Percentiles rank a stretch among this genome's conserved stretches.
phyloP scores from a whole-genome alignment of 139 green algal species.

The Ostreobium quekettii region DNA sequence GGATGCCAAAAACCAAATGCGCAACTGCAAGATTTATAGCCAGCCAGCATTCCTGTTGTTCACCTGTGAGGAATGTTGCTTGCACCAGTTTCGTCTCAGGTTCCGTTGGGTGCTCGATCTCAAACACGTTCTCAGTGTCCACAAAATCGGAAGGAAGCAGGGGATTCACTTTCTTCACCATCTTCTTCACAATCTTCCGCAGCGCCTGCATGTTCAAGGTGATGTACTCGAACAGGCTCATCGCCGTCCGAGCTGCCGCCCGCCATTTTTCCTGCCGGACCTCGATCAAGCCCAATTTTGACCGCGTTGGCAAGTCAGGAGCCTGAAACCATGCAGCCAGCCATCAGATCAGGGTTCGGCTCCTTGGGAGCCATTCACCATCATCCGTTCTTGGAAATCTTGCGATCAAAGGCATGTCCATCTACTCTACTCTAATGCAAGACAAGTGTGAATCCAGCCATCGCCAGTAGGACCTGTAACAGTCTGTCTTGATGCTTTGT shows the following conservation, averaged over 20 bases:
- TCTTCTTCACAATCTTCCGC: conserved; percentile 42
- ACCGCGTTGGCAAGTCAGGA: neutral
- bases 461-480: neutral
- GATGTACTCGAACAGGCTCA: conserved; percentile 29
- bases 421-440: no score
- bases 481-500: neutral
- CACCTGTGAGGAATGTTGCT: conserved; percentile 5
- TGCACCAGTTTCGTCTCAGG: neutral
- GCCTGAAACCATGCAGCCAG: neutral
- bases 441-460: neutral
- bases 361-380: neutral
- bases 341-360: neutral
- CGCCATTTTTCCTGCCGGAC: conserved; percentile 11
- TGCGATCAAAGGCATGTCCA: neutral
- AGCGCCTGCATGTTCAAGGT: conserved; percentile 36
- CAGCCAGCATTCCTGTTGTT: no score
- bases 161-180: conserved; percentile 10
- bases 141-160: conserved; percentile 6
- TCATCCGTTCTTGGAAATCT: neutral
- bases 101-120: conserved; percentile 17
- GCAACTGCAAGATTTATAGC: neutral
- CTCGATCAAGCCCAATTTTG: conserved; percentile 1
- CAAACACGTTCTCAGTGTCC: neutral
- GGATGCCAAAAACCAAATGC: neutral
- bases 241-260: conserved; percentile 10